A percentile compares a stretch with the other conserved stretches of the same genome.
phyloP scores from a whole-genome alignment of 2,329 filamentous ascomycete species.

The Trichoderma asperellum region DNA sequence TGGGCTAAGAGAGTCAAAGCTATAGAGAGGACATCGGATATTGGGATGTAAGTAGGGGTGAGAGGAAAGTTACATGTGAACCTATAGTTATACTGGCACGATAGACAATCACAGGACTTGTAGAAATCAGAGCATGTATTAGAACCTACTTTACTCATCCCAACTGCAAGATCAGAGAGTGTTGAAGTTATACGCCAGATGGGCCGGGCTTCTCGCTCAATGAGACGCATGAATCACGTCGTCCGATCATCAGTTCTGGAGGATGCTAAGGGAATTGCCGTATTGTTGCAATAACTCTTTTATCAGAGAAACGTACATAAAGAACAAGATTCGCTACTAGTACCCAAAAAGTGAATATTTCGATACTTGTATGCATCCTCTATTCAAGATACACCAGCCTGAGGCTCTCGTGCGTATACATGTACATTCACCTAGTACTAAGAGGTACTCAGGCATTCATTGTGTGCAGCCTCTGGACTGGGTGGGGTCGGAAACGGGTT shows the following conservation, averaged over 20 bases:
- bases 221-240: not conserved
- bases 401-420: no score
- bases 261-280: not conserved
- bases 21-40: not conserved
- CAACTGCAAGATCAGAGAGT: no score
- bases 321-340: not conserved
- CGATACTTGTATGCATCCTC: not conserved
- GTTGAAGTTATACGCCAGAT: no score
- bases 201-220: not conserved
- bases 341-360: not conserved
- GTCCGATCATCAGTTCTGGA: not conserved
- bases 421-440: not conserved
- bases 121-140: not conserved
- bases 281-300: not conserved
- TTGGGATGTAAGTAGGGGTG: no score
- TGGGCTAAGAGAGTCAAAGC: not conserved
- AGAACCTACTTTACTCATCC: not conserved
- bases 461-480: not conserved
- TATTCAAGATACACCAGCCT: not conserved
- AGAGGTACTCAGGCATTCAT: not conserved
- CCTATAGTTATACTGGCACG: no score
- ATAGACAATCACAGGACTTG: not conserved
- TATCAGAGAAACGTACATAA: not conserved
- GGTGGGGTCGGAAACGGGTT: conserved; percentile 17
- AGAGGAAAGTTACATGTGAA: not conserved